These are phyloP conservation scores for Phytopythium aichiense DNA, from an alignment of 352 stramenopile genomes.

Conservation along the genomic window DNA sequence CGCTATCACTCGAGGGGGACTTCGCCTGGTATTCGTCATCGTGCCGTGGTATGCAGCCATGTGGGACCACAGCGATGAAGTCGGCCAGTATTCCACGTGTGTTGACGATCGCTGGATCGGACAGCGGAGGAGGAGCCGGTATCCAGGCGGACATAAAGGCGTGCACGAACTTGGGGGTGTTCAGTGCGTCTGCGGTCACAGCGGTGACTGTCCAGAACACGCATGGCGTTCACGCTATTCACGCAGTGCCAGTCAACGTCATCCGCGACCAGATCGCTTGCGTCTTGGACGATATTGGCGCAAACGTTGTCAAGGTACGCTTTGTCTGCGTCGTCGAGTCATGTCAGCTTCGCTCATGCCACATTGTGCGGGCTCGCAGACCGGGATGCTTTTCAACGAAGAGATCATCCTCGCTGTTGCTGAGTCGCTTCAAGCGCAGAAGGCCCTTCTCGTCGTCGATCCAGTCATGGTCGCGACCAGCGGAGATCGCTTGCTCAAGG, in stretches of 20 bases:
- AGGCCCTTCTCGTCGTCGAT: constrained; percentile 83
- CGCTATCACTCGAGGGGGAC: neutral
- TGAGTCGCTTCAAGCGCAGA: constrained; percentile 38
- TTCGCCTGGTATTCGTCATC: constrained; percentile 5
- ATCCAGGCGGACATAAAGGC: constrained; percentile 94
- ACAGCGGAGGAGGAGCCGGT: constrained; percentile 87
- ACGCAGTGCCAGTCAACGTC: constrained; percentile 50
- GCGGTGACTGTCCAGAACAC: constrained; percentile 91
- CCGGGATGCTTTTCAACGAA: constrained; percentile 89
- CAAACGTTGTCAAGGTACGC: constrained; percentile 82
- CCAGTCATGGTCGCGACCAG: constrained; percentile 93
- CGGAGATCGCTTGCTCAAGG: constrained; percentile 77
- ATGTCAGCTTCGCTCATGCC: neutral
- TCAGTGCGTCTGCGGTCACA: constrained; percentile 86
- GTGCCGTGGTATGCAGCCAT: neutral
- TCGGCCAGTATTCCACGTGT: constrained; percentile 29
- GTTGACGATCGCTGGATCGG: constrained; percentile 91
- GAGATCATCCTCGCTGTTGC: constrained; percentile 78
- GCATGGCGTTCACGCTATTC: constrained; percentile 41
- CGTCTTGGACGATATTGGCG: constrained; percentile 86
- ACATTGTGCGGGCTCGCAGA: constrained; percentile 19
- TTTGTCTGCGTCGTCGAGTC: neutral
- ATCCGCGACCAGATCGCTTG: constrained; percentile 81
- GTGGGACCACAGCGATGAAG: neutral
- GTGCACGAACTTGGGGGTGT: constrained; percentile 82